A percentile compares a stretch with the other conserved stretches of the same genome.
Evolutionary conservation across 768 basidiomycete genomes (phyloP).

Genomic region (Podaxis sp.): DNA sequence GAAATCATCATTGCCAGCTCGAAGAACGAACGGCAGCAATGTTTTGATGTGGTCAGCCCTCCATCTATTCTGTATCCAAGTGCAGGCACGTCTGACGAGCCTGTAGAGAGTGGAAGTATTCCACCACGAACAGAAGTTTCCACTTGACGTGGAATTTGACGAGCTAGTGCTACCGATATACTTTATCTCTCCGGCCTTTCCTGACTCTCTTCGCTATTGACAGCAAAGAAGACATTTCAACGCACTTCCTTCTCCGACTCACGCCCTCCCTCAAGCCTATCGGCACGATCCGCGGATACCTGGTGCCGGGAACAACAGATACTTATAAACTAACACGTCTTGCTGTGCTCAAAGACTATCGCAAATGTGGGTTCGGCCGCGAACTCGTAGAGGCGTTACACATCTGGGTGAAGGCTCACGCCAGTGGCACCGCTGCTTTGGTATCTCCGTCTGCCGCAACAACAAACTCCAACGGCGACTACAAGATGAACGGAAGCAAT

Average conservation of each 20-base stretch:
- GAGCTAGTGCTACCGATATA: conserved; percentile 43
- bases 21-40: conserved; percentile 57
- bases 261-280: conserved; percentile 57
- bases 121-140: conserved; percentile 65
- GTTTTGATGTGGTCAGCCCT: conserved; percentile 51
- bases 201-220: conserved; percentile 7
- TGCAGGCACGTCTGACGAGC: not conserved
- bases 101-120: conserved; percentile 53
- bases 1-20: conserved; percentile 55
- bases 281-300: conserved; percentile 64
- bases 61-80: not conserved
- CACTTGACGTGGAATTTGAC: conserved; percentile 74
- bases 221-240: conserved; percentile 62
- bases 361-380: conserved; percentile 61
- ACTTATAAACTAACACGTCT: conserved; percentile 77
- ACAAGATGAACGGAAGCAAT: conserved; percentile 24
- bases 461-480: conserved; percentile 16
- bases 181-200: conserved; percentile 1
- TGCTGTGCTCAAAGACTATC: conserved; percentile 64
- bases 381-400: conserved; percentile 65
- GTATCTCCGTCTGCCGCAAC: conserved; percentile 6
- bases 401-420: conserved; percentile 52
- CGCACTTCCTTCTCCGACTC: conserved; percentile 73
- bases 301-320: conserved; percentile 27
- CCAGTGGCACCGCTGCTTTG: conserved; percentile 19